These are phyloP conservation scores for Candida dajiaensis DNA, from an alignment of 805 yeast species.

Conservation along the genomic window DNA sequence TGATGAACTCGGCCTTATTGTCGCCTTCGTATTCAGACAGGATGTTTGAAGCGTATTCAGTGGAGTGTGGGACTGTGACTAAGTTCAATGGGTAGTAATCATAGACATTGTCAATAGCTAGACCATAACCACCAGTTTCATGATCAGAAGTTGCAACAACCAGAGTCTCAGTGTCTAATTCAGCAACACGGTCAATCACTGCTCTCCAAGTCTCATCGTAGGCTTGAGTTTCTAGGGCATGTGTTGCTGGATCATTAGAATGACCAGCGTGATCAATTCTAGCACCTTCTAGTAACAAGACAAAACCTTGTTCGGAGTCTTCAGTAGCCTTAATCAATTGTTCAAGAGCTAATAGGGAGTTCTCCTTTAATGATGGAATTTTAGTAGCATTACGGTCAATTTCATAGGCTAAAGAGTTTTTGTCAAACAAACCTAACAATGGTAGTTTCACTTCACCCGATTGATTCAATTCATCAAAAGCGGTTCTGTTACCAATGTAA, in stretches of 20 bases:
- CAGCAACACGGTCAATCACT: conserved; percentile 61
- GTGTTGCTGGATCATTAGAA: conserved; percentile 89
- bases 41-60: conserved; percentile 56
- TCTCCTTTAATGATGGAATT: conserved; percentile 74
- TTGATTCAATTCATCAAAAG: conserved; percentile 45
- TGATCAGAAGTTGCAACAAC: conserved; percentile 85
- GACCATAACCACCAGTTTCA: conserved; percentile 87
- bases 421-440: conserved; percentile 65
- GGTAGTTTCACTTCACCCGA: conserved; percentile 62
- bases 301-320: conserved; percentile 78
- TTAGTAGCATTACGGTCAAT: conserved; percentile 58
- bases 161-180: conserved; percentile 68
- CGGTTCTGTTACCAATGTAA: conserved; percentile 52
- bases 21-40: conserved; percentile 31
- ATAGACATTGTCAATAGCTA: conserved; percentile 79
- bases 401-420: conserved; percentile 73
- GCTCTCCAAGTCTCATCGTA: conserved; percentile 76
- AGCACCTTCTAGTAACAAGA: conserved; percentile 81
- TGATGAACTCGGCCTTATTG: conserved; percentile 40
- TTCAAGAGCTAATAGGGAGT: conserved; percentile 65
- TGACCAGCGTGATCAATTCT: conserved; percentile 95
- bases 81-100: conserved; percentile 80
- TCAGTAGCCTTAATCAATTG: conserved; percentile 62
- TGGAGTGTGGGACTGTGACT: conserved; percentile 60
- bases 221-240: conserved; percentile 80